Evolutionary conservation across 2,329 filamentous ascomycete species (phyloP), one percentile per base, ranked within the genome.

Genomic region (Arthrocladium fulminans): DNA sequence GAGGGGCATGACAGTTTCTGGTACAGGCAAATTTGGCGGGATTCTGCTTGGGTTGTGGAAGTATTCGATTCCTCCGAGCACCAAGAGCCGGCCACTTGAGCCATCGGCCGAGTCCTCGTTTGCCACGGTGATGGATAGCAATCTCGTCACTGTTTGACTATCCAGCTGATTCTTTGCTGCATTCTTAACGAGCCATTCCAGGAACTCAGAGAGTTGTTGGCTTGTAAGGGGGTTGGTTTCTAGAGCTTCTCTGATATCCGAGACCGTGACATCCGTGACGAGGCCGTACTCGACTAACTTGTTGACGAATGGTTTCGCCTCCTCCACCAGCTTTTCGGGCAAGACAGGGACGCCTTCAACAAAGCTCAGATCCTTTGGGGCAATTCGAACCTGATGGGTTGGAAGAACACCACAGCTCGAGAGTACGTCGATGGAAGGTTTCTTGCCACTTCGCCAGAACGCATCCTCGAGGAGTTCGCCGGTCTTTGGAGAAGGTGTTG

Each of bases 391-490:
- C 57, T 85, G 77, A 10, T 85, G 80, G 29, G 86, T 94, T n/a
- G 84, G 80, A 47, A 96, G 73, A 5, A 98, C 82, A 48, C 94
- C 94, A 50, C 83, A 80, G 17, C 84, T 94, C 1, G 89, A 96
- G 55, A 94, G 81, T 5, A 96, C 77, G 60, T 96, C 89, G 49
- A 97, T 88, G 0, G 80, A 83, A 2, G 87, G 81, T 54, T 83
- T 84, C 62, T 80, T 83, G 60, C 86, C 92, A 54, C 87, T 89
- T 29, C 81, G 94, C 92, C 92, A 98, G 63, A 98, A 98, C 0
- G 88, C 86, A 66, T 96, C 87, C 61, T 96, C 89, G 46, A 98
- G 87, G 52, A 87, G 84, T 60, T 88, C 81, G 0, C 88, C 87
- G 17, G 97, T 85, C 51, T 86, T 77, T 0, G 77, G 77, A 53